Evolutionary conservation across 2,329 filamentous ascomycete species (phyloP).

Genomic region (Aotearoamyces nothofagi): DNA sequence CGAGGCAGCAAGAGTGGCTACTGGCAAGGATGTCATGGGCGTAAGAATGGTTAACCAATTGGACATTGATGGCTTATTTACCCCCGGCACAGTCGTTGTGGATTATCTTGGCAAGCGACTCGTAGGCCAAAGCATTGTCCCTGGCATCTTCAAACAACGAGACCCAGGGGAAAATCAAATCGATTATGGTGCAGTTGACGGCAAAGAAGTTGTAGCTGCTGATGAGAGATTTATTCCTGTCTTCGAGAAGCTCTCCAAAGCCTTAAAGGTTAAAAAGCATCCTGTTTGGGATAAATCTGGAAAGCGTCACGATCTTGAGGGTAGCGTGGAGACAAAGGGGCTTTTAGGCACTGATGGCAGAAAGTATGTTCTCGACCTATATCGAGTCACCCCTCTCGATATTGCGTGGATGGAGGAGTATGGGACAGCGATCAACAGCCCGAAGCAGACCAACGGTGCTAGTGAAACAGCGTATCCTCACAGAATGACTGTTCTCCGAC

Average conservation of each 20-base stretch:
- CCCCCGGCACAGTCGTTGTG: constrained; percentile 87
- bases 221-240: constrained; percentile 72
- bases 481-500: constrained; percentile 84
- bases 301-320: constrained; percentile 79
- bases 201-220: constrained; percentile 85
- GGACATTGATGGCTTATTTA: constrained; percentile 88
- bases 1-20: constrained; percentile 88
- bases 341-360: constrained; percentile 91
- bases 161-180: constrained; percentile 98
- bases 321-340: constrained; percentile 95
- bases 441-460: constrained; percentile 17
- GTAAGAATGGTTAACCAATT: constrained; percentile 94
- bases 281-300: constrained; percentile 96
- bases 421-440: constrained; percentile 26
- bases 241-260: constrained; percentile 83
- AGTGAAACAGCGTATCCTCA: constrained; percentile 54
- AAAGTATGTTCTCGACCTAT: constrained; percentile 95
- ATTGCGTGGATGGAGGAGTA: constrained; percentile 78
- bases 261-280: constrained; percentile 84
- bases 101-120: constrained; percentile 96
- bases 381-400: constrained; percentile 86
- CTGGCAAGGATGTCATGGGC: constrained; percentile 89
- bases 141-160: constrained; percentile 96
- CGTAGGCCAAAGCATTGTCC: constrained; percentile 94
- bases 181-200: constrained; percentile 95